Conservation (phyloP, 2,329 filamentous ascomycete species). For the Cladophialophora exuberans region DNA sequence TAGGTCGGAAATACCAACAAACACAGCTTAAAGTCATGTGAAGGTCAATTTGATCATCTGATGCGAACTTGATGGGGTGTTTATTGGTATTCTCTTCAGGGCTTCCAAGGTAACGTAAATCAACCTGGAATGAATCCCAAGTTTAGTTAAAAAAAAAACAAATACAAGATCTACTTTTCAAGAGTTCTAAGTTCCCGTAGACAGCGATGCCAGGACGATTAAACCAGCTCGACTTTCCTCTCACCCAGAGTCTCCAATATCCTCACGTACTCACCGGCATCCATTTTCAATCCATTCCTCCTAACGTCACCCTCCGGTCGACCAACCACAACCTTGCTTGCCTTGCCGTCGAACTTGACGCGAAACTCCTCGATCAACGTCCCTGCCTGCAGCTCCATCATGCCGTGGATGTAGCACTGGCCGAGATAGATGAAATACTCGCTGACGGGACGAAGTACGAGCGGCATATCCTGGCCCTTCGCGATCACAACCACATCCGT, state of each 20-base stretch:
- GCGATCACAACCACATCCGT: conserved; percentile 19
- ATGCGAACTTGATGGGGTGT: too few species aligned
- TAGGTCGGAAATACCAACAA: too few species aligned
- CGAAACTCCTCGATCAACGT: conserved; percentile 22
- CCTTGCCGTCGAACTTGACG: conserved; percentile 6
- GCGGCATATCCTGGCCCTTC: conserved; percentile 20
- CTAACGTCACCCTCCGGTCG: conserved; percentile 20
- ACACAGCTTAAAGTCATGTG: too few species aligned
- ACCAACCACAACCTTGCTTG: conserved; percentile 5
- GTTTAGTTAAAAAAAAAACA: too few species aligned
- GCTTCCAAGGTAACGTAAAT: too few species aligned
- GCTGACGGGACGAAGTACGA: conserved; percentile 15
- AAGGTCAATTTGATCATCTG: too few species aligned
- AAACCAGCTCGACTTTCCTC: conserved; percentile 16
- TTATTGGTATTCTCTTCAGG: too few species aligned
- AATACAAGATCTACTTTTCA: too few species aligned
- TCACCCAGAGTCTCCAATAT: conserved; percentile 17
- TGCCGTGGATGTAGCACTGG: conserved; percentile 24
- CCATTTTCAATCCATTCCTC: conserved; percentile 19
- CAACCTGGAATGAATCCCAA: too few species aligned
- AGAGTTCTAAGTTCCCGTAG: background rate
- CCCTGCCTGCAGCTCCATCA: conserved; percentile 20
- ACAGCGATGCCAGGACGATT: background rate
- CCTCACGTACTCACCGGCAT: conserved; percentile 19
- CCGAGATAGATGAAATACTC: conserved; percentile 16